A percentile compares a stretch with the other conserved stretches of the same genome.
Evolutionary conservation across 1,284 basidiomycete genomes (phyloP).

Genomic region (Microbotryomycetes sp.): DNA sequence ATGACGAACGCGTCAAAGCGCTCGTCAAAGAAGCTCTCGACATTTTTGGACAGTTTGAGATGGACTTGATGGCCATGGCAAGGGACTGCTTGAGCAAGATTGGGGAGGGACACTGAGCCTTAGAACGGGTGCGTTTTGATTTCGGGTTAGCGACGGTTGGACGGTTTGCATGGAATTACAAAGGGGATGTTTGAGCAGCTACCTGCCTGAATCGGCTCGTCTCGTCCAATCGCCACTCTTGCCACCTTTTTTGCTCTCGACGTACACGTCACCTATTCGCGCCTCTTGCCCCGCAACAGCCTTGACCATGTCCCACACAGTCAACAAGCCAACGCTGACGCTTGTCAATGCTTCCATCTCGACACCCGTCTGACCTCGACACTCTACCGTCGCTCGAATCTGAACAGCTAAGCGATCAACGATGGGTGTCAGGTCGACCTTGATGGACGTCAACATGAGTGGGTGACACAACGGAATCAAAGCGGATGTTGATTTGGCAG

Average conservation of each 20-base stretch:
- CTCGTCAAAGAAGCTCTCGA: slow-evolving; percentile 29
- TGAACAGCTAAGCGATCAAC: slow-evolving; percentile 49
- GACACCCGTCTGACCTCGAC: slow-evolving; percentile 74
- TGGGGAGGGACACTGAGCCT: not conserved
- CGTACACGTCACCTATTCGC: slow-evolving; percentile 53
- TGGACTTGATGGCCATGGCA: slow-evolving; percentile 27
- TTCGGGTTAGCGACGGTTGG: too few relatives aligned
- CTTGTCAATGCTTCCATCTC: slow-evolving; percentile 91
- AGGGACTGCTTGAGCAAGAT: slow-evolving; percentile 3
- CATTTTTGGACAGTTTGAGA: slow-evolving; percentile 30
- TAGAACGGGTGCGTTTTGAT: too few relatives aligned
- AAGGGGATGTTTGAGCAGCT: too few relatives aligned
- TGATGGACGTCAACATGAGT: slow-evolving; percentile 59
- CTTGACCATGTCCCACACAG: slow-evolving; percentile 89
- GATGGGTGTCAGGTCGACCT: slow-evolving; percentile 49
- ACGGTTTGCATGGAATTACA: too few relatives aligned
- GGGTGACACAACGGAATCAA: slow-evolving; percentile 83
- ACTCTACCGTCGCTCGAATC: slow-evolving; percentile 60
- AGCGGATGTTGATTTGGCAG: slow-evolving; percentile 67
- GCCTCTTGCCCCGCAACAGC: slow-evolving; percentile 77
- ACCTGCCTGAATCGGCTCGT: too few relatives aligned
- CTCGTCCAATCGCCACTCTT: slow-evolving; percentile 51
- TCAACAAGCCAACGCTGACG: slow-evolving; percentile 67
- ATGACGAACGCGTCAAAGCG: slow-evolving; percentile 13
- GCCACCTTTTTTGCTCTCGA: slow-evolving; percentile 64